phyloP scores from a whole-genome alignment of 164 flowering plant genomes.

The Saururus chinensis region DNA sequence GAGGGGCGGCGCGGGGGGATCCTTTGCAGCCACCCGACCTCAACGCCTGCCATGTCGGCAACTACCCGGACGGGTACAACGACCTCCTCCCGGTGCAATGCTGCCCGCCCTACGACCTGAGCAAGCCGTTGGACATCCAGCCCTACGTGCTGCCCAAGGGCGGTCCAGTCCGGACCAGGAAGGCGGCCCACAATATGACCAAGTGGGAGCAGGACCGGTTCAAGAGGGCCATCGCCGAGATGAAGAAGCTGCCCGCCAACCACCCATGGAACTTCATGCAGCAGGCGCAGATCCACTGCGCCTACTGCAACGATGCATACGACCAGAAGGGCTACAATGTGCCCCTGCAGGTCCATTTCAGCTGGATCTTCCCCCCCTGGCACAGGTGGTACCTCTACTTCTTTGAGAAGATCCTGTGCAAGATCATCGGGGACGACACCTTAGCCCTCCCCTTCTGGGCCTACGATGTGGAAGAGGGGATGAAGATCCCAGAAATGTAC shows the following conservation, averaged over 20 bases:
- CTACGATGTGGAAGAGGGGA: constrained; percentile 3
- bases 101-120: constrained; percentile 5
- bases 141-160: background rate
- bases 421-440: constrained; percentile 4
- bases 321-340: background rate
- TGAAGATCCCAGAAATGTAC: constrained; percentile 2
- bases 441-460: constrained; percentile 7
- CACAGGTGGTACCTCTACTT: constrained; percentile 9
- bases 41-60: background rate
- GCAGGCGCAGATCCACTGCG: constrained; percentile 9
- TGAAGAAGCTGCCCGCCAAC: background rate
- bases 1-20: background rate
- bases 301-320: constrained; percentile 9
- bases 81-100: background rate
- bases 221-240: constrained; percentile 1
- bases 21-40: constrained; percentile 6
- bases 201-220: constrained; percentile 1
- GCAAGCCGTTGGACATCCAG: background rate
- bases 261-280: constrained; percentile 6
- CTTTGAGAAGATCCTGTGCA: constrained; percentile 6
- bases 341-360: constrained; percentile 7
- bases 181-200: constrained; percentile 1
- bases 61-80: background rate
- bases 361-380: constrained; percentile 12
- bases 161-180: background rate